Percentiles rank a stretch among this genome's conserved stretches.
Conservation (phyloP, 2,329 filamentous ascomycete species). For the Cladosporium colombiae region DNA sequence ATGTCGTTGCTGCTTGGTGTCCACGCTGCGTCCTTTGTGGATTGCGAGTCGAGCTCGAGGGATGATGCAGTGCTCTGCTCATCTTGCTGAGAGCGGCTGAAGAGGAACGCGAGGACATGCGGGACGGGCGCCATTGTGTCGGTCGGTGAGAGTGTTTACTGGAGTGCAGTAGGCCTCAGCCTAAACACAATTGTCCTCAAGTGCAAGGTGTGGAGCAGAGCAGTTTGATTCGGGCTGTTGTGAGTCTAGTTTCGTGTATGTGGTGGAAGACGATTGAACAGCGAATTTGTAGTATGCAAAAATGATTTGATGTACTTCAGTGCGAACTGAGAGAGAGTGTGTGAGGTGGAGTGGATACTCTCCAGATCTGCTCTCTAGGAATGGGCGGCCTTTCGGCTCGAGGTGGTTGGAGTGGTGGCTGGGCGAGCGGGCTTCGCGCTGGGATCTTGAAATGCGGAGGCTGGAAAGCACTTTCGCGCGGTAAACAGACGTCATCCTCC, state of each 20-base stretch:
- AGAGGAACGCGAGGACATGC: slow-evolving; percentile 28
- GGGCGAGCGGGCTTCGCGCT: slow-evolving; percentile 1
- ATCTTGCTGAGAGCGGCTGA: slow-evolving; percentile 24
- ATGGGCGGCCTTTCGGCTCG: slow-evolving; percentile 6
- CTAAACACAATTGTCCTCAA: slow-evolving; percentile 25
- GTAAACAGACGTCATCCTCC: slow-evolving; percentile 7
- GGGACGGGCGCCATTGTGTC: slow-evolving; percentile 33
- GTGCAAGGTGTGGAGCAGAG: slow-evolving; percentile 4
- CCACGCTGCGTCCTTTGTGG: slow-evolving; percentile 5
- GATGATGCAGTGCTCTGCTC: slow-evolving; percentile 27
- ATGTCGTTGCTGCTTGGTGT: slow-evolving; percentile 9
- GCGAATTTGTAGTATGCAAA: background rate
- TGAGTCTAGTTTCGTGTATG: slow-evolving; percentile 1
- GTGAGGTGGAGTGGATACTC: slow-evolving; percentile 10
- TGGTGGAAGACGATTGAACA: background rate
- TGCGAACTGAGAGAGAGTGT: background rate
- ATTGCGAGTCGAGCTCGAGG: slow-evolving; percentile 32
- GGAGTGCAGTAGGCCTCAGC: slow-evolving; percentile 33
- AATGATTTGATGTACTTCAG: background rate
- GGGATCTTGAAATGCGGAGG: background rate
- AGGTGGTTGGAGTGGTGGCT: slow-evolving; percentile 15
- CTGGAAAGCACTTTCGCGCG: background rate
- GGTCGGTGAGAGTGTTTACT: background rate
- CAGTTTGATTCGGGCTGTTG: background rate
- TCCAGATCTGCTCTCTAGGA: background rate